These are phyloP conservation scores for Wickerhamomyces ciferrii DNA, from an alignment of 805 yeast species.

Conservation along the genomic window DNA sequence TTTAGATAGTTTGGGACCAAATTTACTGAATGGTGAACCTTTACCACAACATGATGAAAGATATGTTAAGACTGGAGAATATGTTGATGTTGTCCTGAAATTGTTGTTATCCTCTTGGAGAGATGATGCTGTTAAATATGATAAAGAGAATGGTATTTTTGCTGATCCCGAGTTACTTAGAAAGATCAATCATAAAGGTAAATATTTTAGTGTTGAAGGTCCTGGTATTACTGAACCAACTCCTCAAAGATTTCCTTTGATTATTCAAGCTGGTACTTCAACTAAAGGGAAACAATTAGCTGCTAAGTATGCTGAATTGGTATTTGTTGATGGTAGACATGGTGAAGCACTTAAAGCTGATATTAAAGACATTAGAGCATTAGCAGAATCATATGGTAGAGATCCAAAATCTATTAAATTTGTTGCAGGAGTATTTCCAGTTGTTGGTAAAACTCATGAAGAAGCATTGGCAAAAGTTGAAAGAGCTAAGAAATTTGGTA, in stretches of 20 bases:
- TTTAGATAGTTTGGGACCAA: slow-evolving; percentile 32
- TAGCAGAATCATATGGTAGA: slow-evolving; percentile 18
- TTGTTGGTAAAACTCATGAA: slow-evolving; percentile 34
- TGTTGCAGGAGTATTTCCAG: slow-evolving; percentile 17
- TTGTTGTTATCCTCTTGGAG: slow-evolving; percentile 32
- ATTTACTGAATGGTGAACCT: slow-evolving; percentile 26
- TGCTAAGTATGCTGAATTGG: no score
- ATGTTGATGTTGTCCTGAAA: slow-evolving; percentile 29
- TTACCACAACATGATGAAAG: slow-evolving; percentile 33
- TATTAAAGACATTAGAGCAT: slow-evolving; percentile 11
- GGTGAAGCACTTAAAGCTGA: no score
- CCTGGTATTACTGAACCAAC: no score
- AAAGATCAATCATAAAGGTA: no score
- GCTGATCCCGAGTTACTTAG: no score
- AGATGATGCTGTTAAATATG: no score
- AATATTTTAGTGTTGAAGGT: no score
- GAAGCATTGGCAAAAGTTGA: slow-evolving; percentile 32
- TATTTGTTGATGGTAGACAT: no score
- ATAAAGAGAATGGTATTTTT: no score
- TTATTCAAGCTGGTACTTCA: no score
- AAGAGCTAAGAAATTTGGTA: slow-evolving; percentile 11
- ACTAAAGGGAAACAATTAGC: no score
- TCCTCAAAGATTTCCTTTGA: no score
- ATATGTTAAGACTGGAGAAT: slow-evolving; percentile 33
- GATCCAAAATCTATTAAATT: slow-evolving; percentile 33